Conservation (phyloP, 2,329 filamentous ascomycete genomes). For the Fusarium sororula region DNA sequence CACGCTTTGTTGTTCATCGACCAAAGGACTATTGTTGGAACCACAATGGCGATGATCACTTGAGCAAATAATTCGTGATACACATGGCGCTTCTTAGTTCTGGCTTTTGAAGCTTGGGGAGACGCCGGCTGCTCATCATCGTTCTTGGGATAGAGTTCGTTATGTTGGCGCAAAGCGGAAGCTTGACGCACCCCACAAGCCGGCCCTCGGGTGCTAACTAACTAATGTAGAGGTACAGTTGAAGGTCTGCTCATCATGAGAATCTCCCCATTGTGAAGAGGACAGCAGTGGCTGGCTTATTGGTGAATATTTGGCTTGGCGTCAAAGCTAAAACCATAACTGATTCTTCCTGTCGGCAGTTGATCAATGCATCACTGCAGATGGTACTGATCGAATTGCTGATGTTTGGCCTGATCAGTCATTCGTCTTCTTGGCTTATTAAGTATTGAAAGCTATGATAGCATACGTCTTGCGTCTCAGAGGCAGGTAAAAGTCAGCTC, state of each 20-base stretch:
- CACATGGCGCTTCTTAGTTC: background rate
- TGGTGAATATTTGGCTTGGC: conserved; percentile 11
- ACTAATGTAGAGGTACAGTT: conserved; percentile 26
- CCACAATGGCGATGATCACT: conserved; percentile 3
- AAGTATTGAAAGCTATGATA: background rate
- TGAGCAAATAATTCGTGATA: background rate
- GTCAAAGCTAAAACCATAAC: conserved; percentile 1
- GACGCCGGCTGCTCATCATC: conserved; percentile 5
- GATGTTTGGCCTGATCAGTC: background rate
- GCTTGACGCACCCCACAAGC: conserved; percentile 32
- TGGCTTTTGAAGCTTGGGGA: conserved; percentile 1
- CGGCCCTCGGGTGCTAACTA: conserved; percentile 28
- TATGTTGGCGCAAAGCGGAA: conserved; percentile 19
- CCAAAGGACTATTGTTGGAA: background rate
- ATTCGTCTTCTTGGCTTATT: background rate
- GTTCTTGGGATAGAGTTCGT: conserved; percentile 30
- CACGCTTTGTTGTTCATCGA: background rate
- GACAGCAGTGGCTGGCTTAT: background rate
- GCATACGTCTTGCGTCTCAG: background rate
- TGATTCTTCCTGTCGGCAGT: conserved; percentile 12
- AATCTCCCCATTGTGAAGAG: background rate
- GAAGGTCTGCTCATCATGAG: background rate
- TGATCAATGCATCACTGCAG: background rate
- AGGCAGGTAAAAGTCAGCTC: too few relatives aligned
- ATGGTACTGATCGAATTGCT: background rate